Evolutionary conservation across 208 protist species (phyloP).

Genomic region (Wallacemonas collosoma): DNA sequence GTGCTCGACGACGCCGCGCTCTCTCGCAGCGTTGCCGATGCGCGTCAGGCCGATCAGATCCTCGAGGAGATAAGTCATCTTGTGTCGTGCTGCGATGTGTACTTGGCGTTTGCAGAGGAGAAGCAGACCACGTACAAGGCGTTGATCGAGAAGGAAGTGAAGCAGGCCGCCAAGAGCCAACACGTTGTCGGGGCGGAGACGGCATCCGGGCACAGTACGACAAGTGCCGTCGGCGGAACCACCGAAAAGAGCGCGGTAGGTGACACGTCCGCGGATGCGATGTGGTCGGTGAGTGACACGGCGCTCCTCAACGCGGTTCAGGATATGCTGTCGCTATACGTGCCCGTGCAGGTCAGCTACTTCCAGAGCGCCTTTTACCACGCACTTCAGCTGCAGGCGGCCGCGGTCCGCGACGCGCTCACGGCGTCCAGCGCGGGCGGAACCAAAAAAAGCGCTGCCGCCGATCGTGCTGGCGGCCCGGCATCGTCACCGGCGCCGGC

Average conservation of each 20-base stretch:
- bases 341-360: constrained; percentile 79
- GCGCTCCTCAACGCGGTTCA: constrained; percentile 72
- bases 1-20: constrained; percentile 20
- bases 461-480: not conserved
- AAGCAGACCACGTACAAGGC: constrained; percentile 53
- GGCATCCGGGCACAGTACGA: too few relatives aligned
- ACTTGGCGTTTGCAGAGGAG: constrained; percentile 66
- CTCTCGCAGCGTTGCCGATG: constrained; percentile 31
- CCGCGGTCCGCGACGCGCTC: constrained; percentile 32
- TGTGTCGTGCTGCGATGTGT: constrained; percentile 84
- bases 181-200: not conserved
- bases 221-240: not conserved
- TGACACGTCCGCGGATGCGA: not conserved
- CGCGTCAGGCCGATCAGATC: constrained; percentile 74
- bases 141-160: constrained; percentile 4
- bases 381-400: constrained; percentile 65
- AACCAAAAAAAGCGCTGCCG: not conserved
- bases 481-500: constrained; percentile 19
- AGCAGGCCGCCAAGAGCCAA: not conserved
- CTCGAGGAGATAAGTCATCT: constrained; percentile 88
- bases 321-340: constrained; percentile 75
- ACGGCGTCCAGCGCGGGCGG: not conserved
- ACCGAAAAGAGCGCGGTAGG: constrained; percentile 6
- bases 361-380: constrained; percentile 76
- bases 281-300: constrained; percentile 19